Evolutionary conservation across 257 asterid genomes (phyloP), one percentile per base, ranked within the genome.

Genomic region (Petrea volubilis): DNA sequence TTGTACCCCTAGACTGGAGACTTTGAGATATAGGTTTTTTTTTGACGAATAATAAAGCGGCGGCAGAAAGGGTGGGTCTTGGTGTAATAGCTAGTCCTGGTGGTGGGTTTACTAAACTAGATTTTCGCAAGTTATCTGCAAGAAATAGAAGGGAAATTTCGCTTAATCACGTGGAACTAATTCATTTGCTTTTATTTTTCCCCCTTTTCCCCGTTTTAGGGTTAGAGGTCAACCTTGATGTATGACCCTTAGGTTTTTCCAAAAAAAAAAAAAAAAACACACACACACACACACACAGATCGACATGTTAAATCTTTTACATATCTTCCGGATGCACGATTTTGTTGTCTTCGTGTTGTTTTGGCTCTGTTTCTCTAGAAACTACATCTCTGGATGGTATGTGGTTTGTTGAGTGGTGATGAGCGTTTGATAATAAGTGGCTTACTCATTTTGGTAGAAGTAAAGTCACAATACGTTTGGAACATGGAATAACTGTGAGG

Each of bases 21-120:
- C 38, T 21, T 41, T 13, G 43, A 41, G 36, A 81, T 60, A 52
- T 63, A 67, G 72, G 28, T 25, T 64, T 71, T 36, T 56, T 63
- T 27, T 23, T 25, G 18, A 73, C 77, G 28, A 24, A 70, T n/a
- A 74, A 71, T 81, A 64, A 78, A 67, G 75, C 17, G 60, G 75
- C 53, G 72, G 55, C 41, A 65, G 78, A 51, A 64, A 62, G 15
- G 67, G 27, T 64, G 70, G 70, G 64, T 40, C 64, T 68, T 67
- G 60, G 63, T 53, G 24, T 40, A 56, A 49, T 67, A 76, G 68
- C 64, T n/a, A 15, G 14, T 12, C 20, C 15, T 44, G 67, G 33
- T 44, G 67, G 33, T 64, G 70, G 70, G 63, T 68, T 68, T 60
- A 65, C 71, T 51, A 29, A 49, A 44, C 43, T 70, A 75, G 67